A percentile compares a stretch with the other conserved stretches of the same genome.
Evolutionary conservation across 2,329 filamentous ascomycete genomes (phyloP).

Genomic region (Zymoseptoria pseudotritici): DNA sequence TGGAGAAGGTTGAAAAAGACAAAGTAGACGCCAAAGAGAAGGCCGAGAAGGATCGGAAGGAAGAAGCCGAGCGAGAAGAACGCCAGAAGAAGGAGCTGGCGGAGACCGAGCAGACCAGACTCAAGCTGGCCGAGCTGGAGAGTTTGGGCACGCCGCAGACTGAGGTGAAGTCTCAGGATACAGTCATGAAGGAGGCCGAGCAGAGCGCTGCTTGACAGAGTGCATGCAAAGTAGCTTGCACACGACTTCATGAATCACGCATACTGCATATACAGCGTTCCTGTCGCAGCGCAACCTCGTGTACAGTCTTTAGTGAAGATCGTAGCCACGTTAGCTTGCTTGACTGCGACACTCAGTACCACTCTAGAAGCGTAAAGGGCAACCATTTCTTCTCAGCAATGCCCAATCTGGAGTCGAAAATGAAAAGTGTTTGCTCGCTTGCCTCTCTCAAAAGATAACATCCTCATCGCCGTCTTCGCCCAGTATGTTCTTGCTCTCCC

Average conservation of each 20-base stretch:
- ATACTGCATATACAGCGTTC: not conserved
- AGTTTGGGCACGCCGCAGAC: not conserved
- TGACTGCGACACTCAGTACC: too few relatives aligned
- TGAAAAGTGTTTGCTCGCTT: not conserved
- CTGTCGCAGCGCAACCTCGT: not conserved
- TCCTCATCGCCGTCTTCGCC: conserved; percentile 29
- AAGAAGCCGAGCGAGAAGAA: conserved; percentile 29
- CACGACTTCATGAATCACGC: not conserved
- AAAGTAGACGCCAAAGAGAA: conserved; percentile 65
- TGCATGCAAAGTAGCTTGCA: not conserved
- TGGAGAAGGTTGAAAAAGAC: conserved; percentile 49
- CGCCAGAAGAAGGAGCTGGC: conserved; percentile 46
- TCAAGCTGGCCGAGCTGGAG: conserved; percentile 29
- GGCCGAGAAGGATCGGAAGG: conserved; percentile 49
- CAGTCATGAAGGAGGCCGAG: not conserved
- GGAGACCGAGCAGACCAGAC: conserved; percentile 36
- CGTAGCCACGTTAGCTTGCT: too few relatives aligned
- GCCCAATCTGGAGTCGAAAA: too few relatives aligned
- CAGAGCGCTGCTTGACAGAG: not conserved
- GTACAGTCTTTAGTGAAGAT: too few relatives aligned
- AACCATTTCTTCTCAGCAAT: too few relatives aligned
- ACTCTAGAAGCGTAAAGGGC: too few relatives aligned
- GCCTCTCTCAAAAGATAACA: conserved; percentile 15
- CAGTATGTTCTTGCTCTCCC: conserved; percentile 26
- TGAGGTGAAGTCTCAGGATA: not conserved